Conservation (phyloP, 2,329 filamentous ascomycete genomes). For the Tolypocladium nubicola region DNA sequence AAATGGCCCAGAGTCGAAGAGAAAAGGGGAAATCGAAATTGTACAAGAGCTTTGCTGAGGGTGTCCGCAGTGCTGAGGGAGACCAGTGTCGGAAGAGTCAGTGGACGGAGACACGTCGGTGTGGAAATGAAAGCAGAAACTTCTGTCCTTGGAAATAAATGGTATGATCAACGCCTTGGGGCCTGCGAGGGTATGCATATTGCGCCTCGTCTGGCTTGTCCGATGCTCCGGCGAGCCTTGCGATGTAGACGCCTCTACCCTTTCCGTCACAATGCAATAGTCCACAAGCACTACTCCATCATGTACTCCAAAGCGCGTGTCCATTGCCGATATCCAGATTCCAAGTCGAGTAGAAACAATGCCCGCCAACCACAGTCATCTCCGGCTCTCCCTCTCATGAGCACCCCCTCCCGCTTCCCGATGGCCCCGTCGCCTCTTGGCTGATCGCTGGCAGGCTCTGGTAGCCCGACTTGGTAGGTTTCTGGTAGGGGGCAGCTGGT, state of each 20-base stretch:
- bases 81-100: not conserved
- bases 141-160: not conserved
- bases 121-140: too few relatives aligned
- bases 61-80: not conserved
- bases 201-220: not conserved
- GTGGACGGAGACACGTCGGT: not conserved
- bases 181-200: not conserved
- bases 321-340: not conserved
- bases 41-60: not conserved
- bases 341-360: not conserved
- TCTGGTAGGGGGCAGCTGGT: not conserved
- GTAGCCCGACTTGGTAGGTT: not conserved
- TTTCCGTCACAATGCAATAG: not conserved
- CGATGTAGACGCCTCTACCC: not conserved
- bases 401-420: not conserved
- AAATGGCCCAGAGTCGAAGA: too few relatives aligned
- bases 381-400: not conserved
- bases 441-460: not conserved
- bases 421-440: not conserved
- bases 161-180: not conserved
- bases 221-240: not conserved
- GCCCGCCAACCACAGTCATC: not conserved
- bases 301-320: too few relatives aligned
- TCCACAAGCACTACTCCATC: not conserved
- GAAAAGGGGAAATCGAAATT: not conserved